Evolutionary conservation across 2,329 filamentous ascomycete species (phyloP).

Genomic region (Cladophialophora bantiana): DNA sequence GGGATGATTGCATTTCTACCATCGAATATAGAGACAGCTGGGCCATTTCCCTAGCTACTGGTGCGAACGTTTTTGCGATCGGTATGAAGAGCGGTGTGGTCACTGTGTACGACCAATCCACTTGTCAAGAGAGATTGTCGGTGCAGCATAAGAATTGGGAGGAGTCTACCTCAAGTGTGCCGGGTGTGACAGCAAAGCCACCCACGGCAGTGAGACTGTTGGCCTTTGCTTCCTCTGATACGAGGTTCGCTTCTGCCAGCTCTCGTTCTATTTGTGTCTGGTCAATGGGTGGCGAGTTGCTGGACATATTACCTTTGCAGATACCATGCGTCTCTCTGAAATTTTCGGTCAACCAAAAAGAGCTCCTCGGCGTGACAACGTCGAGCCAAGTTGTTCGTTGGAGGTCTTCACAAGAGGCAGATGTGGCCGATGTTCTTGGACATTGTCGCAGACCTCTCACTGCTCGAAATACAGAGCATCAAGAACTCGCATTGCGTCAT

Average conservation of each 20-base stretch:
- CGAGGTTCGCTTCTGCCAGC: constrained; percentile 11
- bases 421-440: background rate
- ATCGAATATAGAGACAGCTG: constrained; percentile 6
- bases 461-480: background rate
- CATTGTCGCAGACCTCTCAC: background rate
- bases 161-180: too few species aligned
- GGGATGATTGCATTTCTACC: constrained; percentile 15
- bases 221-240: constrained; percentile 3
- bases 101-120: constrained; percentile 11
- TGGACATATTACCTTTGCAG: background rate
- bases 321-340: constrained; percentile 1
- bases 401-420: background rate
- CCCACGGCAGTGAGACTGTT: constrained; percentile 7
- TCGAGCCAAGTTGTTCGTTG: constrained; percentile 1
- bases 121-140: constrained; percentile 4
- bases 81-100: constrained; percentile 5
- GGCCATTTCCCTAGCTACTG: background rate
- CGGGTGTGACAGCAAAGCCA: background rate
- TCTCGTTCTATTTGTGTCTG: constrained; percentile 4
- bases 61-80: constrained; percentile 10
- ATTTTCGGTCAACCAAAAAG: constrained; percentile 1
- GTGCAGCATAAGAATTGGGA: background rate
- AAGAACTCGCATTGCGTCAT: background rate
- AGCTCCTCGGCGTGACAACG: constrained; percentile 3
- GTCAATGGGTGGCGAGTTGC: background rate